Percentiles rank a stretch among this genome's conserved stretches.
phyloP scores from a whole-genome alignment of 2,329 filamentous ascomycete species.

The Fusarium proliferatum region DNA sequence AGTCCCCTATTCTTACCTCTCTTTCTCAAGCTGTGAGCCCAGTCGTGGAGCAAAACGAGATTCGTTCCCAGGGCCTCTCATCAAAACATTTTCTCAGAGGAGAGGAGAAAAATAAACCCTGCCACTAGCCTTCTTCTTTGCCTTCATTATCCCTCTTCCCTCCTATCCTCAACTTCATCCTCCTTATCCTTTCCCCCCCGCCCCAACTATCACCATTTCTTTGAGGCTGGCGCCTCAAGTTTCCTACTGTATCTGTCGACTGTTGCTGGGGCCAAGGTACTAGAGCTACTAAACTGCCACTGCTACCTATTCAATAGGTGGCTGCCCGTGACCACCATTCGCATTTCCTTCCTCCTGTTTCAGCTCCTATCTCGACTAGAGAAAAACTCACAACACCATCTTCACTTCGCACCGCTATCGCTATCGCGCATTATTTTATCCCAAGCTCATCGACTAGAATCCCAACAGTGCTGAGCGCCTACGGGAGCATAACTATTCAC shows the following conservation, averaged over 20 bases:
- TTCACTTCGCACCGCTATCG: conserved; percentile 25
- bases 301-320: conserved; percentile 18
- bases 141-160: conserved; percentile 43
- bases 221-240: conserved; percentile 49
- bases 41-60: conserved; percentile 43
- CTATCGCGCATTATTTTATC: conserved; percentile 24
- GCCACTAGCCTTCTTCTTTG: conserved; percentile 36
- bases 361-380: conserved; percentile 37
- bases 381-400: conserved; percentile 37
- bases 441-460: conserved; percentile 28
- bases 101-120: conserved; percentile 38
- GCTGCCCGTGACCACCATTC: conserved; percentile 44
- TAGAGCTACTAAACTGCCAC: conserved; percentile 6
- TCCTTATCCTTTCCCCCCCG: conserved; percentile 35
- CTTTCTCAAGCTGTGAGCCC: conserved; percentile 36
- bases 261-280: conserved; percentile 42
- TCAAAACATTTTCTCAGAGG: conserved; percentile 44
- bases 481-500: conserved; percentile 41
- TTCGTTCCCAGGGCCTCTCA: conserved; percentile 42
- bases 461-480: conserved; percentile 35
- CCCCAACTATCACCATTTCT: conserved; percentile 46
- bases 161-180: conserved; percentile 38
- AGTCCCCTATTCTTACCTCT: conserved; percentile 47
- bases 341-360: conserved; percentile 45
- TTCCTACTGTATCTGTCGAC: conserved; percentile 25